Evolutionary conservation across 306 rosid species (phyloP).

Genomic region (Prinsepia uniflora): DNA sequence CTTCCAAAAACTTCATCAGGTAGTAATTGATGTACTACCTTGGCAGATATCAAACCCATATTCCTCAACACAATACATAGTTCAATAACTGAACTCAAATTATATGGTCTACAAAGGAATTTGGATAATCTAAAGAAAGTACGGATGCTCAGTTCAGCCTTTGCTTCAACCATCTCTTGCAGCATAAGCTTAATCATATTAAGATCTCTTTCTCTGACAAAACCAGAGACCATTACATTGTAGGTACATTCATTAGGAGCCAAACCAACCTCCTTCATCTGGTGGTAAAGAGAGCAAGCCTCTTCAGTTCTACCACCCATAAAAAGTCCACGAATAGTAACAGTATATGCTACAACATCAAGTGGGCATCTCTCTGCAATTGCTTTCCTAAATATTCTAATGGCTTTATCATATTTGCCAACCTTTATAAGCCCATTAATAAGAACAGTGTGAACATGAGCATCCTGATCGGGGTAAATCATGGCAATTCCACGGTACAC

Average conservation of each 20-base stretch:
- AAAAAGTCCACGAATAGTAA: constrained; percentile 51
- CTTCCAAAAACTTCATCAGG: constrained; percentile 11
- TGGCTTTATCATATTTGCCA: constrained; percentile 39
- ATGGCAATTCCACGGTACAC: constrained; percentile 41
- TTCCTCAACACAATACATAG: constrained; percentile 47
- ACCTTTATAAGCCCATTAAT: constrained; percentile 46
- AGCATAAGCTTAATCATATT: constrained; percentile 38
- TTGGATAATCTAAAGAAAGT: constrained; percentile 40
- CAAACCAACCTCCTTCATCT: constrained; percentile 51
- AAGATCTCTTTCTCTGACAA: constrained; percentile 37
- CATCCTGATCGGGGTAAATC: constrained; percentile 39
- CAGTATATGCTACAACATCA: constrained; percentile 43
- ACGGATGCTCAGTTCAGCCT: constrained; percentile 35
- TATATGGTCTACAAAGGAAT: constrained; percentile 20
- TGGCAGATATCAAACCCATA: constrained; percentile 46
- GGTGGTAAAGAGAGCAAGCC: constrained; percentile 40
- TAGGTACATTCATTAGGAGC: constrained; percentile 39
- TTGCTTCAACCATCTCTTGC: constrained; percentile 54
- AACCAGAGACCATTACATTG: constrained; percentile 41
- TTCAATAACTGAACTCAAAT: constrained; percentile 14
- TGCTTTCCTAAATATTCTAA: constrained; percentile 33
- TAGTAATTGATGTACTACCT: constrained; percentile 16
- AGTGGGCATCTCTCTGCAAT: constrained; percentile 34
- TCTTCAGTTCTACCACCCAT: constrained; percentile 49
- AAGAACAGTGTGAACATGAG: constrained; percentile 53